Conservation (phyloP, 805 yeast species). For the Wickerhamiella domercqiae region DNA sequence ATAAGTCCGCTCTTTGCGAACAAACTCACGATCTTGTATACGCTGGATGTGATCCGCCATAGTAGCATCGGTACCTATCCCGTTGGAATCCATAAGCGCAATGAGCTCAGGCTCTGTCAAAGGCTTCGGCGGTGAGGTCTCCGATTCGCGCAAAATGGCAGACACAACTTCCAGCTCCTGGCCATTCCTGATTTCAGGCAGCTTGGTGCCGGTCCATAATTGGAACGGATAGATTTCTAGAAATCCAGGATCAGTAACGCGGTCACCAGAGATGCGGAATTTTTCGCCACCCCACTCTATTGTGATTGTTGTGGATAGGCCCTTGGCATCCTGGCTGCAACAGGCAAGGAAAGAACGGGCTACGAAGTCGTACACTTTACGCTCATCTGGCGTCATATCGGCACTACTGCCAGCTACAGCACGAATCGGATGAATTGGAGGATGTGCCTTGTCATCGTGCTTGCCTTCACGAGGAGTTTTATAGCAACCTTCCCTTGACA, state of each 20-base stretch:
- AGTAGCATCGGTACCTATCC: slow-evolving; percentile 98
- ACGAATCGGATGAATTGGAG: slow-evolving; percentile 84
- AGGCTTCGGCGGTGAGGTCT: slow-evolving; percentile 64
- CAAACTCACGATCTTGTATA: slow-evolving; percentile 52
- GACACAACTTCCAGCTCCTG: slow-evolving; percentile 41
- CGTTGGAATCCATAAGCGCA: slow-evolving; percentile 88
- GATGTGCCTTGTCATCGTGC: slow-evolving; percentile 91
- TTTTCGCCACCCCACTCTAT: slow-evolving; percentile 66
- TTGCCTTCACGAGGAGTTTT: slow-evolving; percentile 63
- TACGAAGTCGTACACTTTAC: slow-evolving; percentile 71
- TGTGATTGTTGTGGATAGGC: slow-evolving; percentile 45
- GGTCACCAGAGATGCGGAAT: slow-evolving; percentile 59
- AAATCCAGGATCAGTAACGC: slow-evolving; percentile 59
- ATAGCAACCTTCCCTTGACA: slow-evolving; percentile 33
- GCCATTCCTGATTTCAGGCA: slow-evolving; percentile 49
- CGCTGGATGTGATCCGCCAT: slow-evolving; percentile 95
- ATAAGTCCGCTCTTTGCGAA: slow-evolving; percentile 27
- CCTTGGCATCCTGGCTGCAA: slow-evolving; percentile 83
- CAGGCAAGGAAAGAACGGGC: slow-evolving; percentile 79
- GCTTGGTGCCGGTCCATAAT: slow-evolving; percentile 49
- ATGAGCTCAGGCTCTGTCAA: slow-evolving; percentile 88
- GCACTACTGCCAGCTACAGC: slow-evolving; percentile 12
- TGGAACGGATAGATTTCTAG: slow-evolving; percentile 67
- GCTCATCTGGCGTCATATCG: slow-evolving; percentile 30
- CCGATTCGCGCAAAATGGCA: slow-evolving; percentile 54